Evolutionary conservation across 495 filamentous ascomycete species (phyloP).

Genomic region (Aspergillus funiculosus): DNA sequence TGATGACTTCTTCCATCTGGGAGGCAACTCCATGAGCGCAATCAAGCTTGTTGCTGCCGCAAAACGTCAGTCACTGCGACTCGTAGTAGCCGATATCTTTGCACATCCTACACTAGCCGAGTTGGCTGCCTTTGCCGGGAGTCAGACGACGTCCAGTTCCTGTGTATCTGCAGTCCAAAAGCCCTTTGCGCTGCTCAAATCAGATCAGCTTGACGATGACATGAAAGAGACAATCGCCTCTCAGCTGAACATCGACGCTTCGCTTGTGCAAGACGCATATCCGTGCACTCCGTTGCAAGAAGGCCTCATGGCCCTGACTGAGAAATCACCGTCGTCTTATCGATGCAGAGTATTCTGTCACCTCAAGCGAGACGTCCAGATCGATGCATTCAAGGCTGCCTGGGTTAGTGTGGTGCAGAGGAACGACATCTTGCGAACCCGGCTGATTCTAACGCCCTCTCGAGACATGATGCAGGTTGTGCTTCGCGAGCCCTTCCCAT

Average conservation of each 20-base stretch:
- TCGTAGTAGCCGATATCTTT: neutral
- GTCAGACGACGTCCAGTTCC: neutral
- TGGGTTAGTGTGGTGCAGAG: slow-evolving; percentile 7
- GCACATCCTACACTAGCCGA: neutral
- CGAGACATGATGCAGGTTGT: neutral
- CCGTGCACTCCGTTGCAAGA: slow-evolving; percentile 52
- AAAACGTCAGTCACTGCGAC: neutral
- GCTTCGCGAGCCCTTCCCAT: neutral
- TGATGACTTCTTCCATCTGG: neutral
- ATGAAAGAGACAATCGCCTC: neutral
- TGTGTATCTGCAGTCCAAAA: neutral
- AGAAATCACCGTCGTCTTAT: neutral
- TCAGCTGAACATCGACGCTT: neutral
- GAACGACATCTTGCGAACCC: slow-evolving; percentile 30
- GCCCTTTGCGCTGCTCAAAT: neutral
- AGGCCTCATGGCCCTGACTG: slow-evolving; percentile 40
- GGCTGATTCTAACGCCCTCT: slow-evolving; percentile 22
- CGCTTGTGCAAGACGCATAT: slow-evolving; percentile 44
- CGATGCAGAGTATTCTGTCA: neutral
- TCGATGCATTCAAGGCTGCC: neutral
- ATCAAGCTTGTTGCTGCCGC: neutral
- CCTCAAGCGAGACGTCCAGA: neutral
- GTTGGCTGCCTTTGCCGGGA: neutral
- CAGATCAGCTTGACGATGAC: neutral
- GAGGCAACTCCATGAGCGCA: neutral